Evolutionary conservation across 2,329 filamentous ascomycete species (phyloP).

Genomic region (Cytospora leucostoma): DNA sequence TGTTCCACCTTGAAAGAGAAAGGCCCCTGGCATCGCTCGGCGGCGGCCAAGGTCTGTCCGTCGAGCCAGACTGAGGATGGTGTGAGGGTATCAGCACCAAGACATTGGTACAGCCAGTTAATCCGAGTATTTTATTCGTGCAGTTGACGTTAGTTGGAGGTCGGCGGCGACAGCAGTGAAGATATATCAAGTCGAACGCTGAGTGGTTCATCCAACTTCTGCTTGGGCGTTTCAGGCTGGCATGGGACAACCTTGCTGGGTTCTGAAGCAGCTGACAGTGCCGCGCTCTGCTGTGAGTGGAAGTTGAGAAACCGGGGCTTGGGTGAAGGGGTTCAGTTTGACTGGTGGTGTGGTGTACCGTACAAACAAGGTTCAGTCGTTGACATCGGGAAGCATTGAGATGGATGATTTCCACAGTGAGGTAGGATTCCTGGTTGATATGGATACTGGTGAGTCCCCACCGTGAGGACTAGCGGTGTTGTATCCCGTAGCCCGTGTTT

Average conservation of each 20-base stretch:
- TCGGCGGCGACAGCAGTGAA: slow-evolving; percentile 9
- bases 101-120: slow-evolving; percentile 6
- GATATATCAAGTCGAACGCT: slow-evolving; percentile 7
- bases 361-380: too few species aligned
- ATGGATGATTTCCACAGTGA: background rate
- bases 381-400: too few species aligned
- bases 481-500: slow-evolving; percentile 6
- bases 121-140: background rate
- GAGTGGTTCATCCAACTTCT: slow-evolving; percentile 18
- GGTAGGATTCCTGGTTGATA: background rate
- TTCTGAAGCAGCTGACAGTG: slow-evolving; percentile 25
- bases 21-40: background rate
- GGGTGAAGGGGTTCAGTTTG: background rate
- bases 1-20: background rate
- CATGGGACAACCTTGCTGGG: slow-evolving; percentile 7
- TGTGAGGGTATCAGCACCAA: background rate
- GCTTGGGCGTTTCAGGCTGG: slow-evolving; percentile 24
- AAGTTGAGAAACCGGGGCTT: slow-evolving; percentile 1
- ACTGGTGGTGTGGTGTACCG: too few species aligned
- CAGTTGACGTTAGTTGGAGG: slow-evolving; percentile 10
- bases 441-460: background rate
- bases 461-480: background rate
- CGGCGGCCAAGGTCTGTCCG: background rate
- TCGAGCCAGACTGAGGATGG: slow-evolving; percentile 7
- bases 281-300: slow-evolving; percentile 6